These are phyloP conservation scores for Eremothecium gossypii DNA, from an alignment of 1,139 yeast genomes.

Conservation along the genomic window DNA sequence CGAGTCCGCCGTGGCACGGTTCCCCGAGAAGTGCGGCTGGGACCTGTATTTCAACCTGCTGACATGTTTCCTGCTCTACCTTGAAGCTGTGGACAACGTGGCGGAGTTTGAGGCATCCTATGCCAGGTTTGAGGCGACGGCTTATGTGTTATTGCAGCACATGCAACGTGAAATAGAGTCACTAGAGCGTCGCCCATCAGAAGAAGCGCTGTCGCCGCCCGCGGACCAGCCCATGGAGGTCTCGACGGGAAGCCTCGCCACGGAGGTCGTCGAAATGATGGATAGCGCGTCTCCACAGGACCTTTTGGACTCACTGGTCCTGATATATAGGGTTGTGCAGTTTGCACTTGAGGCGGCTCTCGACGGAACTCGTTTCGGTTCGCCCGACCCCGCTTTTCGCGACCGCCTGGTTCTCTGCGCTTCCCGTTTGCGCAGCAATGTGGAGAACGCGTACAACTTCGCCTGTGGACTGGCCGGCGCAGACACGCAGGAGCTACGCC, in stretches of 20 bases:
- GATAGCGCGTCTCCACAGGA: constrained; percentile 22
- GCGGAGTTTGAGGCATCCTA: neutral
- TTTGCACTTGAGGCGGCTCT: constrained; percentile 11
- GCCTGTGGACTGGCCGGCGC: constrained; percentile 1
- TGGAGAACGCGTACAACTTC: constrained; percentile 12
- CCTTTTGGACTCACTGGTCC: constrained; percentile 17
- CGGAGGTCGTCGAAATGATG: constrained; percentile 20
- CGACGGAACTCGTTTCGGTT: constrained; percentile 3
- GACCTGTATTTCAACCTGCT: constrained; percentile 27
- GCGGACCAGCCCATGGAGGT: no score
- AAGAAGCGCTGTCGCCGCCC: no score
- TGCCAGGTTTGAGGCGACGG: neutral
- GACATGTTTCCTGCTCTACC: constrained; percentile 18
- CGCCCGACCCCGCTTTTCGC: constrained; percentile 8
- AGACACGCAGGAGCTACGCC: constrained; percentile 9
- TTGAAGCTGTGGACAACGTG: constrained; percentile 17
- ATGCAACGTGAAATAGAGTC: no score
- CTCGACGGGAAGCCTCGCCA: neutral
- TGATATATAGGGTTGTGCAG: constrained; percentile 20
- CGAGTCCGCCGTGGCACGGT: constrained; percentile 16
- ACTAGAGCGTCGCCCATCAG: neutral
- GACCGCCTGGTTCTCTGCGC: constrained; percentile 17
- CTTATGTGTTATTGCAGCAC: neutral
- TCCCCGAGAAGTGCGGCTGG: constrained; percentile 22
- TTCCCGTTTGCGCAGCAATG: constrained; percentile 13